Base-by-base conservation (phyloP, 2,329 filamentous ascomycete species). In the Hypoxylon sp. region DNA sequence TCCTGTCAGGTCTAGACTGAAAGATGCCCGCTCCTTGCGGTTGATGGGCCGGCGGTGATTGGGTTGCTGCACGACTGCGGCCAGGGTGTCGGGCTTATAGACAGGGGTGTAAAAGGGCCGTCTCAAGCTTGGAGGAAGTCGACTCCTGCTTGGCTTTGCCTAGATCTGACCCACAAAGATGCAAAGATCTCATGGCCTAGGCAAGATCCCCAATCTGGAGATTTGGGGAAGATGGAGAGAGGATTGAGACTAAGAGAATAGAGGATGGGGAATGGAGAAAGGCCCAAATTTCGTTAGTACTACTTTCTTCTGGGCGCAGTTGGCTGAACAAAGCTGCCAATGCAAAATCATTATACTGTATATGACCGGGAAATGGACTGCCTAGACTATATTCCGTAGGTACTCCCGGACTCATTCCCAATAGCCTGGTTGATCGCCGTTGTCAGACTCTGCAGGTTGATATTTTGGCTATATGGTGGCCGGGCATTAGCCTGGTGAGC, bases 61-160 rank as follows among this genome's bases (percentile, higher is more conserved):
- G 72, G 72, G 44, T 48, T 60, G 59, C 61, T 59, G 64, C 67
- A 62, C 55, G 41, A 59, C 49, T 68, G 65, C 61, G 49, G 66
- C 67, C 64, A 68, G 71, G 71, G 53, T 70, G 50, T 55, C 59
- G 60, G 37, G 63, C 62, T 65, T 67, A 69, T 65, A 68, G 61
- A 67, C 70, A 70, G 64, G 71, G 69, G 65, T 68, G 10, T 49
- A 74, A 73, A 74, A 74, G 71, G 71, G 68, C 72, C 73, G 69
- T 74, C 71, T 74, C 63, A 41, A 62, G 48, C 64, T 48, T 59
- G 49, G 64, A 65, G 56, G 69, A 56, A 66, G 60, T 62, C 51
- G 52, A 68, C 66, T 68, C 62, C 63, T 73, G 67, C 69, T 70
- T 65, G 65, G 69, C 71, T 67, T 72, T 70, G 70, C 69, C 56